Base-by-base conservation (phyloP, 2,329 filamentous ascomycete genomes). In the Simplicillium sp. region DNA sequence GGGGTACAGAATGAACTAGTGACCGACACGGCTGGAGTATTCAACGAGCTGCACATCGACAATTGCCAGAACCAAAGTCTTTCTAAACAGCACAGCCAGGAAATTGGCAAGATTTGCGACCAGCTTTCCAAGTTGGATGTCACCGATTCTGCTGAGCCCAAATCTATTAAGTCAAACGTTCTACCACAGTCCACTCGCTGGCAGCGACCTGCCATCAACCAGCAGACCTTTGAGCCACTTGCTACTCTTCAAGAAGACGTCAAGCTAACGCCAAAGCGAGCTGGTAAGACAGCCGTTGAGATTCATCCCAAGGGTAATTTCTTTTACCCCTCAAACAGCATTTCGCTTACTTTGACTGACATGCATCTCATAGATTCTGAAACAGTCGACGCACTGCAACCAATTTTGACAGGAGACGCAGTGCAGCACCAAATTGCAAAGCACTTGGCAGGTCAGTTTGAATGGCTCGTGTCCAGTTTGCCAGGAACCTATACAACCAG, bases 391-490 rank as follows among this genome's bases (percentile, higher is more conserved):
- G 39, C 51, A 45, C 44, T 53, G 44, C 47, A 50, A 44, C 20
- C 20, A 5, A 6, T 25, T 25, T 25, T 25, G 20, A 25, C 20
- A 25, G 20, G 20, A 25, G 9, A 25, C 20, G 5, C 20, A 6
- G 20, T 25, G 6, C 20, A 25, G 20, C 49, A 59, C 36, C 63
- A 66, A 42, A 55, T 68, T 37, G 51, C 57, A 38, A 64, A 58
- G 46, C 68, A 72, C 53, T 55, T 64, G 46, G 60, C 63, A 58
- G 66, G 67, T 63, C 60, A 71, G 54, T 75, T 69, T 50, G 67
- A 73, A 50, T 74, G 65, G 61, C 52, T 73, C 41, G 52, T 74
- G 31, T 62, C 63, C 17, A 58, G 65, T 45, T 57, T 62, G 36
- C 49, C 48, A 42, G 47, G 57, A 50, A 43, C 46, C 28, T 47